Conservation (phyloP, 2,329 filamentous ascomycete genomes). For the Cytospora schulzeri region DNA sequence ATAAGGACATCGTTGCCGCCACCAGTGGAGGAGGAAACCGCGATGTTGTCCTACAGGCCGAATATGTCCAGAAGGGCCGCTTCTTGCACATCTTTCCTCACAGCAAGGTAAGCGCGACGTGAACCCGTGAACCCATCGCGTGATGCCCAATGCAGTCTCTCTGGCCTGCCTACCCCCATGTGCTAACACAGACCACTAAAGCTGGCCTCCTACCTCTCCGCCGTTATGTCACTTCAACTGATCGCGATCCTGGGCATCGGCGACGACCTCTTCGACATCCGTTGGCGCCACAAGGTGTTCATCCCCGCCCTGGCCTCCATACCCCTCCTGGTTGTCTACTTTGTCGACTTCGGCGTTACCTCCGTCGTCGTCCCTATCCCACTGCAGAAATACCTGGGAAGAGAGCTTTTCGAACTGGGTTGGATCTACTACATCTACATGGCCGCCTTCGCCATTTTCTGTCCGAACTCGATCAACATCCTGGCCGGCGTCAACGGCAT, state of each 20-base stretch:
- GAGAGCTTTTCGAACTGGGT: constrained; percentile 77
- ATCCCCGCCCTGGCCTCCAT: constrained; percentile 93
- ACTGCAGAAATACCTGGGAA: constrained; percentile 78
- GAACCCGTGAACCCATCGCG: not conserved
- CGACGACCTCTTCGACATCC: constrained; percentile 96
- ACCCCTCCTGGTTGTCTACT: constrained; percentile 94
- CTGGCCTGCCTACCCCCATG: not conserved
- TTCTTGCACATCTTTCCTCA: constrained; percentile 92
- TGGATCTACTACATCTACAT: constrained; percentile 94
- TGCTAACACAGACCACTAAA: constrained; percentile 39
- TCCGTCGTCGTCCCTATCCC: constrained; percentile 89
- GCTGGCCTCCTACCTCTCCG: constrained; percentile 93
- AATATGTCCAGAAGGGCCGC: constrained; percentile 77
- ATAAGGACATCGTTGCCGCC: constrained; percentile 94
- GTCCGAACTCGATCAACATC: constrained; percentile 98
- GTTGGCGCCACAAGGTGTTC: constrained; percentile 98
- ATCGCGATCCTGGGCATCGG: constrained; percentile 90
- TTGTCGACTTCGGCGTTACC: constrained; percentile 97
- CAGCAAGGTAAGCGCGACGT: constrained; percentile 67
- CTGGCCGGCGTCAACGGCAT: constrained; percentile 99
- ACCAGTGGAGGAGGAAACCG: constrained; percentile 92
- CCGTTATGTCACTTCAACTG: constrained; percentile 87
- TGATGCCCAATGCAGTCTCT: not conserved
- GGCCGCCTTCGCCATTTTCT: constrained; percentile 95
- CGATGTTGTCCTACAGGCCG: constrained; percentile 75